Evolutionary conservation across 352 stramenopile species (phyloP).

Genomic region (Phytophthora sansomeana): DNA sequence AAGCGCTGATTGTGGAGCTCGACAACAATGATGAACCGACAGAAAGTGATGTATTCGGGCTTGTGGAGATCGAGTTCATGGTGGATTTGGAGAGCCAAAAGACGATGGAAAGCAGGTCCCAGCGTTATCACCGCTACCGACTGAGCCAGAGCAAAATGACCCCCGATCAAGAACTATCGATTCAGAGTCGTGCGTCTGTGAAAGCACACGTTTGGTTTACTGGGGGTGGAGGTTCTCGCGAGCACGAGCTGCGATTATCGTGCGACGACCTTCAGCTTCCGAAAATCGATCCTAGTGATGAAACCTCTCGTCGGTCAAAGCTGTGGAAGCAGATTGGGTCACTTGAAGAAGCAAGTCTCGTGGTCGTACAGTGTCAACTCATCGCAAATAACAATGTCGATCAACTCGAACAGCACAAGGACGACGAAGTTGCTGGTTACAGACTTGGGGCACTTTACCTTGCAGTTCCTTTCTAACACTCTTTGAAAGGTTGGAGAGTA

Average conservation of each 20-base stretch:
- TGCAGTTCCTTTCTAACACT: constrained; percentile 55
- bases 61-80: constrained; percentile 46
- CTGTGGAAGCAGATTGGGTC: constrained; percentile 82
- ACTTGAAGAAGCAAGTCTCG: constrained; percentile 62
- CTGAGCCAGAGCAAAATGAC: constrained; percentile 26
- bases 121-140: constrained; percentile 70
- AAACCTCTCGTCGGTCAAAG: constrained; percentile 33
- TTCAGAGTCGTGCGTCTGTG: constrained; percentile 46
- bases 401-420: constrained; percentile 7
- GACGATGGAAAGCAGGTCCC: constrained; percentile 57
- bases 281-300: constrained; percentile 9
- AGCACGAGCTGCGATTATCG: constrained; percentile 35
- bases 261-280: constrained; percentile 60
- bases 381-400: constrained; percentile 39
- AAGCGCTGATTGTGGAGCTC: constrained; percentile 73
- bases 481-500: no score
- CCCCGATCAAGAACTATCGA: constrained; percentile 1
- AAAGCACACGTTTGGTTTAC: constrained; percentile 50
- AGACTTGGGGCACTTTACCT: constrained; percentile 65
- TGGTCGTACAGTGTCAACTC: constrained; percentile 84
- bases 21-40: constrained; percentile 37
- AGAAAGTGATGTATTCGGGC: not conserved
- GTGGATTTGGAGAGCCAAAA: constrained; percentile 62
- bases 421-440: not conserved
- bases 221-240: constrained; percentile 3